Conservation (phyloP, 495 filamentous ascomycete species). For the Talaromyces wortmannii region DNA sequence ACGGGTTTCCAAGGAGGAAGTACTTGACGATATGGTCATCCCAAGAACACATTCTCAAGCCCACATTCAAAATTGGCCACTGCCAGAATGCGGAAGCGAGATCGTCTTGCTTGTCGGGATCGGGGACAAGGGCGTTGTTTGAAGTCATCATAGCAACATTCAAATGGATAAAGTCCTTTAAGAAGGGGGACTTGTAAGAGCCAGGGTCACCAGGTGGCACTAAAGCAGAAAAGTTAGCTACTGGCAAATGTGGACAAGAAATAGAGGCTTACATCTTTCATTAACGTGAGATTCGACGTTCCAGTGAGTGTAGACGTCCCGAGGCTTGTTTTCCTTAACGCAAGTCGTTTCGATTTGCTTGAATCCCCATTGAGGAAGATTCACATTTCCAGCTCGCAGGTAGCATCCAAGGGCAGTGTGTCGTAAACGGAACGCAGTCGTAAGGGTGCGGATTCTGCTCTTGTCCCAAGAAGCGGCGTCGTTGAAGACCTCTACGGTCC, state of each 20-base stretch:
- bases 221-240: slow-evolving; percentile 20
- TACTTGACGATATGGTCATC: slow-evolving; percentile 94
- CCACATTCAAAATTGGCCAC: slow-evolving; percentile 93
- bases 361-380: slow-evolving; percentile 98
- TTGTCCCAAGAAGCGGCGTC: slow-evolving; percentile 83
- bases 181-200: slow-evolving; percentile 92
- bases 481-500: slow-evolving; percentile 85
- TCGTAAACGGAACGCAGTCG: slow-evolving; percentile 84
- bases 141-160: slow-evolving; percentile 99
- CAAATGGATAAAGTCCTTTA: slow-evolving; percentile 92
- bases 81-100: slow-evolving; percentile 97
- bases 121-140: slow-evolving; percentile 95
- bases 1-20: slow-evolving; percentile 93
- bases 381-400: slow-evolving; percentile 89
- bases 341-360: slow-evolving; percentile 99
- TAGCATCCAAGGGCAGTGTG: slow-evolving; percentile 86
- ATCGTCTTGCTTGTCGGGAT: slow-evolving; percentile 98
- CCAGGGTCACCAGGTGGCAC: slow-evolving; percentile 87
- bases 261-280: slow-evolving; percentile 67
- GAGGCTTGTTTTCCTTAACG: slow-evolving; percentile 84
- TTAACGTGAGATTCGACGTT: slow-evolving; percentile 95
- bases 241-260: neutral
- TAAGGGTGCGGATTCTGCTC: slow-evolving; percentile 84
- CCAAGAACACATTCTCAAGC: slow-evolving; percentile 97
- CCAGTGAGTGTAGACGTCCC: slow-evolving; percentile 96